A percentile compares a stretch with the other conserved stretches of the same genome.
phyloP scores from a whole-genome alignment of 2,329 filamentous ascomycete genomes.

The Botrytis squamosa region DNA sequence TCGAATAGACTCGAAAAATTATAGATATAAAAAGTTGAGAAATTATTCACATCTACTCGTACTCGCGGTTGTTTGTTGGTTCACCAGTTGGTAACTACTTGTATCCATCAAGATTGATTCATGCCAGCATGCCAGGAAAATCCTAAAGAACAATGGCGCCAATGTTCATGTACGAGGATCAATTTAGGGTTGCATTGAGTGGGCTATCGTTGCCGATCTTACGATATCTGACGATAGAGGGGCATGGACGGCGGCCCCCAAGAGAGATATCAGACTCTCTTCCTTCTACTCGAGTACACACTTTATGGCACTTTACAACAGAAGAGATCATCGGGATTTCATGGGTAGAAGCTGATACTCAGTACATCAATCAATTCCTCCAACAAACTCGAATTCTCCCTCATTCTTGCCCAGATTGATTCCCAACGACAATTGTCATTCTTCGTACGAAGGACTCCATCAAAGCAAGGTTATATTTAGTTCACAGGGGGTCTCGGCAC shows the following conservation, averaged over 20 bases:
- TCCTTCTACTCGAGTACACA: not conserved
- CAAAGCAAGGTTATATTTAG: not conserved
- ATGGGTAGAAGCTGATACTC: no score
- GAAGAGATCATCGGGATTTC: no score
- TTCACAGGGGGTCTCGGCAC: not conserved
- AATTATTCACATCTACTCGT: no score
- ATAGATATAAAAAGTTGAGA: not conserved
- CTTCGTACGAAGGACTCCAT: no score
- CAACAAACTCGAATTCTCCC: not conserved
- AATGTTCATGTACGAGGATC: not conserved
- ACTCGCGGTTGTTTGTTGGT: not conserved
- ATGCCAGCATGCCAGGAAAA: not conserved
- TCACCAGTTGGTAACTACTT: not conserved
- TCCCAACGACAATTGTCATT: not conserved
- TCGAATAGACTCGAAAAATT: not conserved
- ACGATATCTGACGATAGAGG: not conserved
- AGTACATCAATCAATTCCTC: not conserved
- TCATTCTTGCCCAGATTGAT: no score
- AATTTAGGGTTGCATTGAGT: conserved; percentile 1
- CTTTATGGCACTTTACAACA: not conserved
- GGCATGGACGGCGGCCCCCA: not conserved
- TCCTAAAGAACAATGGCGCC: not conserved
- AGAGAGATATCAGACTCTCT: not conserved
- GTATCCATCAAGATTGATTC: not conserved
- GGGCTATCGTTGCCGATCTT: conserved; percentile 2